Percentiles rank a stretch among this genome's conserved stretches.
Conservation (phyloP, 306 rosid genomes). For the Cyamopsis tetragonoloba region DNA sequence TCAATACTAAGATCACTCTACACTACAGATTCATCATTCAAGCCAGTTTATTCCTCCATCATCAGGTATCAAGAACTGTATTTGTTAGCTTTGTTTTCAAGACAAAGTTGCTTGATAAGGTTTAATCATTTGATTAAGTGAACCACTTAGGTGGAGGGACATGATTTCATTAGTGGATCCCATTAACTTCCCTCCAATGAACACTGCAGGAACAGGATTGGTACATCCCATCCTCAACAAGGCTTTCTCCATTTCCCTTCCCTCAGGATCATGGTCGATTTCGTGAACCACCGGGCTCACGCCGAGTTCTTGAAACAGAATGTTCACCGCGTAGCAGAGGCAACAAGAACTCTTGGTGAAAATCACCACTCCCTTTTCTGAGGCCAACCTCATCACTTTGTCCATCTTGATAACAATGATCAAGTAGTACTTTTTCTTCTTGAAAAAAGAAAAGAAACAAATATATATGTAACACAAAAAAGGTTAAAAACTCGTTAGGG, state of each 20-base stretch:
- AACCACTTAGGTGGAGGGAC: constrained; percentile 91
- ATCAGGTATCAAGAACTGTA: constrained; percentile 31
- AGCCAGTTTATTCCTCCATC: constrained; percentile 57
- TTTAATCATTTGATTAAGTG: constrained; percentile 50
- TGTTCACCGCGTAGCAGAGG: constrained; percentile 72
- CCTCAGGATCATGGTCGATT: constrained; percentile 83
- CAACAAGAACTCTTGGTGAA: constrained; percentile 97
- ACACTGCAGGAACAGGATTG: constrained; percentile 79
- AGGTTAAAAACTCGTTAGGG: not conserved
- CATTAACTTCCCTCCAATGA: constrained; percentile 74
- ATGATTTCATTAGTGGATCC: constrained; percentile 97
- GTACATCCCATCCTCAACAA: constrained; percentile 61
- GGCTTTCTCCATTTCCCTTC: constrained; percentile 88
- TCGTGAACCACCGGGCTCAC: constrained; percentile 63
- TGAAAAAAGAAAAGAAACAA: not conserved
- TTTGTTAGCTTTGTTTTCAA: constrained; percentile 17
- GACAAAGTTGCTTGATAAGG: constrained; percentile 39
- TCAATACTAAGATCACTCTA: constrained; percentile 38
- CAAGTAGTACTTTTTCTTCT: constrained; percentile 13
- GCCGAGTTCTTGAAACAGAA: constrained; percentile 64
- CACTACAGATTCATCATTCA: constrained; percentile 36
- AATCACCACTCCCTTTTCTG: constrained; percentile 84
- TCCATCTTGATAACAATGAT: constrained; percentile 56
- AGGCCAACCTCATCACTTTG: constrained; percentile 71
- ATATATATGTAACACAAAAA: not conserved